phyloP scores from a whole-genome alignment of 129 eudicot genomes.

The Saposhnikovia divaricata region DNA sequence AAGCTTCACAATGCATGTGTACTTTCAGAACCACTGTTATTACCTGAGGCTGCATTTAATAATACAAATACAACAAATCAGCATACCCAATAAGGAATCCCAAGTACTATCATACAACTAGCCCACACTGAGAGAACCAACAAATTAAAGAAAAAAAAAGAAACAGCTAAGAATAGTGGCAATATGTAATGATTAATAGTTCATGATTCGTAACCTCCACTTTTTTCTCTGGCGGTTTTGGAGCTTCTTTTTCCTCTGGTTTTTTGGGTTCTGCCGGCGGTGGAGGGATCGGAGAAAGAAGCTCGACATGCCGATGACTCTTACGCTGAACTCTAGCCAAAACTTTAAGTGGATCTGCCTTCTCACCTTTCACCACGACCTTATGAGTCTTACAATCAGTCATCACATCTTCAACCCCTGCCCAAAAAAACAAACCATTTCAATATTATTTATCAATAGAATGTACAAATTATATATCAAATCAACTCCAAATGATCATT shows the following conservation, averaged over 20 bases:
- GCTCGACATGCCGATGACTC: conserved; percentile 88
- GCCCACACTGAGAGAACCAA: background rate
- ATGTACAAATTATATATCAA: background rate
- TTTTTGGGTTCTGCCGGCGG: conserved; percentile 51
- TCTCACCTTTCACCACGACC: conserved; percentile 93
- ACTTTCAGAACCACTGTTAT: conserved; percentile 48
- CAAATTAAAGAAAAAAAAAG: background rate
- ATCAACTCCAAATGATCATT: background rate
- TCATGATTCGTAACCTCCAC: conserved; percentile 43
- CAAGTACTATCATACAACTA: background rate
- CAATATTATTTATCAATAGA: background rate
- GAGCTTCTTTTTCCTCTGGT: conserved; percentile 39
- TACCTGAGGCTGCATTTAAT: conserved; percentile 37
- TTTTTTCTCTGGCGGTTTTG: conserved; percentile 67
- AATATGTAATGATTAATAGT: background rate
- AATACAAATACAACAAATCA: background rate
- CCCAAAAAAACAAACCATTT: background rate
- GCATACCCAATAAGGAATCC: background rate
- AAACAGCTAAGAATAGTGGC: background rate
- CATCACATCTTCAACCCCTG: conserved; percentile 79
- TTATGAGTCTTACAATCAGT: conserved; percentile 85
- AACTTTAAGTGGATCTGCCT: conserved; percentile 88
- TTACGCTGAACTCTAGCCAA: conserved; percentile 72
- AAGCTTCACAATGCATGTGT: conserved; percentile 84
- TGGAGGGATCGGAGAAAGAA: conserved; percentile 78